phyloP scores from a whole-genome alignment of 2,329 filamentous ascomycete species.

The Fusarium mundagurra region DNA sequence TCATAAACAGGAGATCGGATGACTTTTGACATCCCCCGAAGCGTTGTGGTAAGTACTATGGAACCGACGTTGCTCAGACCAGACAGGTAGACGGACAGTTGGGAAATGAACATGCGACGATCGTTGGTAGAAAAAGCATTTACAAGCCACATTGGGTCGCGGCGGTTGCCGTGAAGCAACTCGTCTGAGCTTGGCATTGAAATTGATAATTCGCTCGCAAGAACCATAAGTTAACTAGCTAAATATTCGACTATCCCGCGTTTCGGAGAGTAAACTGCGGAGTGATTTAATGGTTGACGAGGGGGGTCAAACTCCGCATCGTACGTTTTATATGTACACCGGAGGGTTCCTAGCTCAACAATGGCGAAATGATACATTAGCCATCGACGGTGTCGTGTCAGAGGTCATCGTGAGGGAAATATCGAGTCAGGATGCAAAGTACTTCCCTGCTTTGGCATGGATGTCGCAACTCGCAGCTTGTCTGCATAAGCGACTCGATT shows the following conservation, averaged over 20 bases:
- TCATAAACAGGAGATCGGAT: not conserved
- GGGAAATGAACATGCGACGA: conserved; percentile 3
- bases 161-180: not conserved
- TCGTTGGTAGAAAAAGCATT: not conserved
- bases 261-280: not conserved
- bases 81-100: not conserved
- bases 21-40: not conserved
- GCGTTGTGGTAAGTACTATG: not conserved
- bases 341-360: not conserved
- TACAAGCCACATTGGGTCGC: not conserved
- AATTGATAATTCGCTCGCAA: not conserved
- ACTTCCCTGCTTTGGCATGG: not conserved
- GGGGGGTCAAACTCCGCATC: not conserved
- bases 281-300: not conserved
- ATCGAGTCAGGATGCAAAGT: not conserved
- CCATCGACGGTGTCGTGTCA: not conserved
- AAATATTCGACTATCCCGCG: not conserved
- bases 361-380: not conserved
- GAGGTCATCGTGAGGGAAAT: conserved; percentile 2
- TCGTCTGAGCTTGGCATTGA: conserved; percentile 3
- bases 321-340: not conserved
- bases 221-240: not conserved
- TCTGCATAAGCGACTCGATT: not conserved
- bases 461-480: not conserved
- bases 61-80: not conserved